These are phyloP conservation scores for Comarum palustre DNA, from an alignment of 306 rosid species.

Conservation along the genomic window DNA sequence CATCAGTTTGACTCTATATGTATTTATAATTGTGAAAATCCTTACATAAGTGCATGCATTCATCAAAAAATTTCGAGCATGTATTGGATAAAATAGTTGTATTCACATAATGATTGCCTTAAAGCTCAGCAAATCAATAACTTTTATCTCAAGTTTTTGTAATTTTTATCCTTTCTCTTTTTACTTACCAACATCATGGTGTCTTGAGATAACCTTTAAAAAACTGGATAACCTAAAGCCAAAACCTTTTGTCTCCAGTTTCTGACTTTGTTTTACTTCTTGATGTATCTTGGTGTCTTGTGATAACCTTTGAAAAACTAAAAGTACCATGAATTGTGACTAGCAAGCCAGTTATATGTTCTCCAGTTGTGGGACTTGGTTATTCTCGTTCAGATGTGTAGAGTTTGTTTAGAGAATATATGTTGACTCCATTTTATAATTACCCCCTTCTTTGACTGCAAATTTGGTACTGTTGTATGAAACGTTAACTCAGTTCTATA, in stretches of 20 bases:
- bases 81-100: not conserved
- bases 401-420: not conserved
- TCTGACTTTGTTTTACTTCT: not conserved
- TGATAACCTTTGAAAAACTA: not conserved
- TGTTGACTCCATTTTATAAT: not conserved
- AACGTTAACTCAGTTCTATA: not conserved
- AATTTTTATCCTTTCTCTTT: not conserved
- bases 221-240: not conserved
- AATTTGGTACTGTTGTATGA: not conserved
- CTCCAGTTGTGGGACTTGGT: not conserved
- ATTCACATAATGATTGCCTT: not conserved
- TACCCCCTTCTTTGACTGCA: not conserved
- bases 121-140: not conserved
- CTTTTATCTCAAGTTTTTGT: not conserved
- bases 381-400: constrained; percentile 1
- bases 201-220: not conserved
- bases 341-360: not conserved
- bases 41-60: not conserved
- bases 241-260: not conserved
- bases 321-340: not conserved
- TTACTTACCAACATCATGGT: not conserved
- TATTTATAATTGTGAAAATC: not conserved
- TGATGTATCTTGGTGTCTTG: not conserved
- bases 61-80: not conserved
- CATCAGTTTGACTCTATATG: not conserved